Evolutionary conservation across 495 filamentous ascomycete species (phyloP), one percentile per base, ranked within the genome.

Genomic region (Penicillium ucsense): DNA sequence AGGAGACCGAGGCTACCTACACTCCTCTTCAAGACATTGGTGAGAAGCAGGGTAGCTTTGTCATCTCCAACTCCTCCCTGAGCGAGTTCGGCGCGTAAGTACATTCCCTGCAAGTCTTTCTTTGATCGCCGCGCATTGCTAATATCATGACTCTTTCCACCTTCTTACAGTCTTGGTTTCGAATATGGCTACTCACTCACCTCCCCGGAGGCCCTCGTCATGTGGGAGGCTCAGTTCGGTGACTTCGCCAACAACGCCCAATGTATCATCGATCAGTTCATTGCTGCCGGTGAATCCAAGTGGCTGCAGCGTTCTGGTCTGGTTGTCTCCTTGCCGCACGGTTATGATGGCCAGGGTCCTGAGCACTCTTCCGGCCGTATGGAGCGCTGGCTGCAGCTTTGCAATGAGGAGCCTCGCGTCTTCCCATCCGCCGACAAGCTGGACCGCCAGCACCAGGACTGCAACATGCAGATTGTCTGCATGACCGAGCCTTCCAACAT

Each of bases 161-260:
- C 20, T 20, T 20, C 20, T 20, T 32, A 11, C 27, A 43, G 41
- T 57, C 86, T 98, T 54, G 92, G 92, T 49, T 98, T 98, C 63
- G 92, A 98, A 67, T 98, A 98, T 60, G 92, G 92, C 57, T 98
- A 98, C 74, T 97, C 94, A 6, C 70, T 98, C 40, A 94, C 88
- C 46, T 96, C 94, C 38, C 92, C 92, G 35, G 91, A 95, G 64
- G 92, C 91, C 36, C 79, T 98, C 31, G 89, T 97, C 50, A 90
- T 98, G 79, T 98, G 92, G 92, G 92, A 98, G 69, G 92, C 92
- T 32, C 92, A 98, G 71, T 98, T 98, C 65, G 92, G 92, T 73
- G 92, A 98, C 69, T 98, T 98, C 55, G 92, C 90, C 74, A 98
- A 98, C 79, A 97, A 95, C 68, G 88, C 90, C 38, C 92, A 98